These are phyloP conservation scores for Candida insectalens DNA, from an alignment of 805 yeast species.

Conservation along the genomic window DNA sequence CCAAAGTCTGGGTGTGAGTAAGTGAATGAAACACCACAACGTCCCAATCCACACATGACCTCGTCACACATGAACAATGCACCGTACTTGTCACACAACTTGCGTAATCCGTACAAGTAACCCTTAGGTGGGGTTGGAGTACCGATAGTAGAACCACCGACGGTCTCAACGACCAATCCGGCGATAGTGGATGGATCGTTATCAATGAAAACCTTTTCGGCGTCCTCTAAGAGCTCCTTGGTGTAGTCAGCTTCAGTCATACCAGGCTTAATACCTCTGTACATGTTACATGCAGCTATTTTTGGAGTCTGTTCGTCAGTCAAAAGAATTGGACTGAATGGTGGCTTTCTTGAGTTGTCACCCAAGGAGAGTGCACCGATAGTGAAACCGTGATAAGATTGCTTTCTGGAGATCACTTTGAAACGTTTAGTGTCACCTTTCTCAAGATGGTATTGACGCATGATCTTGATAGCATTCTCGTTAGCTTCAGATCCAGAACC, in stretches of 20 bases:
- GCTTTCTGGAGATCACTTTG: constrained; percentile 33
- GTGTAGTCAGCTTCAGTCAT: constrained; percentile 29
- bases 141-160: constrained; percentile 38
- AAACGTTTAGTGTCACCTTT: constrained; percentile 29
- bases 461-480: constrained; percentile 70
- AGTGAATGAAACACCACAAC: constrained; percentile 38
- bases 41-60: constrained; percentile 50
- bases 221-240: constrained; percentile 25
- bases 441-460: constrained; percentile 38
- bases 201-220: constrained; percentile 30
- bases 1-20: constrained; percentile 22
- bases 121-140: constrained; percentile 35
- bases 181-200: constrained; percentile 35
- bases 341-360: constrained; percentile 24
- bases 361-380: constrained; percentile 35
- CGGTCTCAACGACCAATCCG: constrained; percentile 34
- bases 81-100: constrained; percentile 41
- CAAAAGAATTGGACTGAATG: constrained; percentile 22
- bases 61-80: constrained; percentile 41
- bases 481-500: constrained; percentile 75
- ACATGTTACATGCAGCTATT: constrained; percentile 25
- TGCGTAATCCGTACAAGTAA: constrained; percentile 35
- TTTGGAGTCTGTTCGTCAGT: constrained; percentile 19
- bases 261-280: constrained; percentile 20
- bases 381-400: constrained; percentile 41